Base-by-base conservation (phyloP, 306 rosid genomes). In the Nissolia schottii region DNA sequence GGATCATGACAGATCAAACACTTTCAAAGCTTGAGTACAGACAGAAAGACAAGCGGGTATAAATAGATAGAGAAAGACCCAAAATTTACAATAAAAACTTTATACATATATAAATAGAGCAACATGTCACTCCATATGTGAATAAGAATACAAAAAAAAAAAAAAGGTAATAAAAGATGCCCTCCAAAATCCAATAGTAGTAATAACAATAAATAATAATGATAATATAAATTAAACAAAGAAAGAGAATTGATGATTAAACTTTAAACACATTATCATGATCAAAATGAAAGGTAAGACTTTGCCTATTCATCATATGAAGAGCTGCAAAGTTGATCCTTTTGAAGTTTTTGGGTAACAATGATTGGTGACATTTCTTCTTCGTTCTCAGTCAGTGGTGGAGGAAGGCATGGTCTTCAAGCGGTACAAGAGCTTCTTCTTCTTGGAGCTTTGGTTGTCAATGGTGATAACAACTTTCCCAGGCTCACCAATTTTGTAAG, bases 371-470 rank as follows among this genome's bases (percentile, higher is more conserved):
- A 12, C 5, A 64, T 40, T n/a, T n/a, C n/a, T n/a, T n/a, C n/a
- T n/a, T n/a, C n/a, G n/a, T n/a, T 15, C 45, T 78, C 69, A 84
- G 12, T 81, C 79, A 77, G 81, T 65, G n/a, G 81, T 65, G n/a
- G 49, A 50, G 5, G 66, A 50, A 32, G 82, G 58, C 32, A 82
- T 87, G 76, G 74, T 82, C 88, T 89, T 91, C 77, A 81, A 77
- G 9, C 97, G 92, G 78, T 91, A 91, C 57, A 85, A 87, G 51
- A 91, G 91, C 50, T 80, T 88, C 82, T 91, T 91, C 88, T 85
- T 91, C 88, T 89, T 91, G 11, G 92, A 84, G 75, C 86, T 67
- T 32, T 72, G 70, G 38, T 91, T 91, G 32, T 85, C 83, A 70
- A 91, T 69, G 24, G 88, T 86, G 64, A 91, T 70, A 45, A 91